Evolutionary conservation across 1,284 basidiomycete species (phyloP), one percentile per base, ranked within the genome.

Genomic region (Boletus sp.): DNA sequence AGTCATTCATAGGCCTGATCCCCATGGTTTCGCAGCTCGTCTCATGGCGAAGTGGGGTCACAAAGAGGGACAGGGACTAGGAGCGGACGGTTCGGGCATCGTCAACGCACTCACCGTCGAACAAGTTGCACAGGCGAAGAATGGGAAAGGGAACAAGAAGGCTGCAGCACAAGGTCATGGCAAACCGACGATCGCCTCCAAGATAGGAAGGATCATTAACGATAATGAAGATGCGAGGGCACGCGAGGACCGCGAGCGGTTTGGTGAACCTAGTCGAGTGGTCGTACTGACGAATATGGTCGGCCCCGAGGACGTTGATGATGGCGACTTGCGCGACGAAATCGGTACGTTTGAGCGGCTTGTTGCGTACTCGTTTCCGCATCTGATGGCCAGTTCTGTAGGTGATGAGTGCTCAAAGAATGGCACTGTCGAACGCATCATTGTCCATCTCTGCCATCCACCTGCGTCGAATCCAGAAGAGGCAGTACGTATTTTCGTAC

Each of bases 11-110:
- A 84, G 85, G 54, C 71, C 78, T 38, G 80, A 87, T 53, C 78
- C 82, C 0, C 80, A 81, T 46, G 78, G 77, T 8, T 91, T 92
- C 58, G 89, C 88, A 16, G 81, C 82, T 12, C 81, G 86, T 22
- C 65, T 90, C 51, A 92, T 93, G 91, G 85, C 88, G 5, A 94
- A 92, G 70, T 95, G 89, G 88, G 94, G 94, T 0, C 92, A 96
- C 68, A 88, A 89, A 61, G 88, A 93, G 61, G 94, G 94, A 2
- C 84, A 93, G 68, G 94, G 91, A 10, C 77, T 96, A 2, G 94
- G 93, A 40, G 84, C 78, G 0, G 82, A 87, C 52, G 88, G 84
- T 3, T 78, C 79, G 10, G 94, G 94, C 5, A 94, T 96, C 46
- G 80, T 92, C 36, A 87, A 94, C 50, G 91, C 94, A 2, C 77